Percentiles rank a stretch among this genome's conserved stretches.
These are phyloP conservation scores for Eucalyptus globulus DNA, from an alignment of 345 rosid species.

Conservation along the genomic window DNA sequence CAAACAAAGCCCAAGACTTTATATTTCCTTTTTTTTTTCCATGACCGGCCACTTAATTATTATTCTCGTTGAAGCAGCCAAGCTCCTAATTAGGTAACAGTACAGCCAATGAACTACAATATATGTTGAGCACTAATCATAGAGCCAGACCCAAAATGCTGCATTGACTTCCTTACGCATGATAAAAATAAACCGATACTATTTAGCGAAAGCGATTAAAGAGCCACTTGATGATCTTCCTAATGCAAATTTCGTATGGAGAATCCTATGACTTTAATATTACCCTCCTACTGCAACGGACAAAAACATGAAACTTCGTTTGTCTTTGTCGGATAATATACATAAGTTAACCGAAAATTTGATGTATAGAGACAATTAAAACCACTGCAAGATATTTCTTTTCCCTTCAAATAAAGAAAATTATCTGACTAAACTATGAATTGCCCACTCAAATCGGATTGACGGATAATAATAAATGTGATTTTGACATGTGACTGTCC, in stretches of 20 bases:
- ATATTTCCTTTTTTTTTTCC: neutral
- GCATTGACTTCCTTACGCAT: neutral
- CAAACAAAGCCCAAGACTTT: neutral
- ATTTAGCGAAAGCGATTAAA: neutral
- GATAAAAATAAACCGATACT: neutral
- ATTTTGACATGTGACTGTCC: neutral
- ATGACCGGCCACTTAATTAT: neutral
- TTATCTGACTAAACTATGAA: neutral
- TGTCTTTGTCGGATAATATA: neutral
- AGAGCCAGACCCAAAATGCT: neutral
- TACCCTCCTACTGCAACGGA: neutral
- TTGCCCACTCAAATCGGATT: neutral
- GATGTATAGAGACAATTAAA: neutral
- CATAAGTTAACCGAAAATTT: neutral
- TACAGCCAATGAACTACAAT: neutral
- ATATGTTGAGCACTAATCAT: neutral
- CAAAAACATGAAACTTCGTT: neutral
- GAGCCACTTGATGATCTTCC: neutral
- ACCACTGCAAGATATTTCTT: neutral
- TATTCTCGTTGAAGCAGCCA: neutral
- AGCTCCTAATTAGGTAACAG: neutral
- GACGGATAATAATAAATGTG: neutral
- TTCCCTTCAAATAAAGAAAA: neutral
- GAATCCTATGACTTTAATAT: neutral
- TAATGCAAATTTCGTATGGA: neutral